Evolutionary conservation across 139 green algal genomes (phyloP).

Genomic region (Closterium sp.): DNA sequence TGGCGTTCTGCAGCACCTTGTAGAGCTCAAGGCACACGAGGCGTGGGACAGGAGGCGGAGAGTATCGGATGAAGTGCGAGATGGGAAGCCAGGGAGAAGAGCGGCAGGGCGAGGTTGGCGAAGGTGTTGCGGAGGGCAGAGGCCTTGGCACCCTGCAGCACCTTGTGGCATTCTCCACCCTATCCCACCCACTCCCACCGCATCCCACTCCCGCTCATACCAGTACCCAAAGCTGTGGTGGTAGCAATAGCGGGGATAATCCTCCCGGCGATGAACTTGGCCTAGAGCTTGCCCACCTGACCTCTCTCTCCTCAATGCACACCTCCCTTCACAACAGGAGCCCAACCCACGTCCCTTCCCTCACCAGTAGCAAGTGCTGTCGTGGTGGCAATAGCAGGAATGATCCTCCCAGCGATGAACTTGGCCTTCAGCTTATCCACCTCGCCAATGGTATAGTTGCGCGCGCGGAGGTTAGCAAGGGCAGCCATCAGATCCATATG

Average conservation of each 20-base stretch:
- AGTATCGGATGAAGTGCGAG: no score
- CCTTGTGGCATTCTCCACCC: constrained; percentile 89
- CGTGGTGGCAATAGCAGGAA: constrained; percentile 96
- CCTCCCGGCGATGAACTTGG: constrained; percentile 94
- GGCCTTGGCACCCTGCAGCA: constrained; percentile 66
- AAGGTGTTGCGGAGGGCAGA: constrained; percentile 97
- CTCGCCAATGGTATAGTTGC: constrained; percentile 83
- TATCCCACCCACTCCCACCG: no score
- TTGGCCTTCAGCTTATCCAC: constrained; percentile 94
- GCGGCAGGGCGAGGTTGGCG: constrained; percentile 39
- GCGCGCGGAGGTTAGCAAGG: constrained; percentile 95
- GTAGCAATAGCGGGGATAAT: constrained; percentile 94
- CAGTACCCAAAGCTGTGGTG: not conserved
- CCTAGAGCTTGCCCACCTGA: constrained; percentile 85
- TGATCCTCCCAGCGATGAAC: constrained; percentile 96
- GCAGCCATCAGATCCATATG: constrained; percentile 73
- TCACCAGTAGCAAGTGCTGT: constrained; percentile 86
- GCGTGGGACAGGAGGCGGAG: no score
- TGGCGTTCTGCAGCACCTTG: constrained; percentile 76
- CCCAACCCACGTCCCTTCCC: no score
- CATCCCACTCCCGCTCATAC: no score
- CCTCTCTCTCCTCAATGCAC: no score
- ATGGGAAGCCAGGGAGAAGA: no score
- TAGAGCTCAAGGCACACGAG: constrained; percentile 86
- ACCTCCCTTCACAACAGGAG: no score